These are phyloP conservation scores for Penicillium argentinense DNA, from an alignment of 495 filamentous ascomycete species.

Conservation along the genomic window DNA sequence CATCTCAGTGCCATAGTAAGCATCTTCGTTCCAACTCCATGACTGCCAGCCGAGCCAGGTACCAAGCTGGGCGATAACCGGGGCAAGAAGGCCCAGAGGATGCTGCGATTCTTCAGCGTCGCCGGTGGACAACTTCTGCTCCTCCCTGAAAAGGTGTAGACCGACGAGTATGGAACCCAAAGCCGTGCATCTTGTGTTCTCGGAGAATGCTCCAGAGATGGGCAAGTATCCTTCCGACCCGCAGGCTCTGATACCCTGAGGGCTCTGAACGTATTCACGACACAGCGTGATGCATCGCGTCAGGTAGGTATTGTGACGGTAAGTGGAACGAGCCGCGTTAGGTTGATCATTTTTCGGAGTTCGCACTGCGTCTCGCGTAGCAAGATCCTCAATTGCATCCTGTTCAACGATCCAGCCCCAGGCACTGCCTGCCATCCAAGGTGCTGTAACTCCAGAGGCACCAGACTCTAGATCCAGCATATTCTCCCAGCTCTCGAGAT, in stretches of 20 bases:
- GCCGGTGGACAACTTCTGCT: constrained; percentile 77
- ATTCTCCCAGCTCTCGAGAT: constrained; percentile 61
- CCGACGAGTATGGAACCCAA: constrained; percentile 70
- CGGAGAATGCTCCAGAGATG: constrained; percentile 53
- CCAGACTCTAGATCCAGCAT: constrained; percentile 58
- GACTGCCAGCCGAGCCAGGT: constrained; percentile 80
- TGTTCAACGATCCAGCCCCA: constrained; percentile 77
- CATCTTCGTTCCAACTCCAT: constrained; percentile 58
- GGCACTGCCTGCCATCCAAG: constrained; percentile 64
- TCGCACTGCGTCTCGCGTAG: constrained; percentile 18
- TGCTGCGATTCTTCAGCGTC: constrained; percentile 54
- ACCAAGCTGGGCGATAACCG: constrained; percentile 75
- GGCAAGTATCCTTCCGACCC: constrained; percentile 61
- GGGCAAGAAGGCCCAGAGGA: constrained; percentile 56
- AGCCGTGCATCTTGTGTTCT: constrained; percentile 55
- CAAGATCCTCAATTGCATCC: constrained; percentile 43
- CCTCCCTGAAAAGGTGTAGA: constrained; percentile 83
- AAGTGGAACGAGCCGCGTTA: constrained; percentile 41
- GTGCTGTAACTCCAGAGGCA: constrained; percentile 53
- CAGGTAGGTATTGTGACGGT: constrained; percentile 44
- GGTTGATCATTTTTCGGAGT: constrained; percentile 22
- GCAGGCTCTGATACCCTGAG: constrained; percentile 48
- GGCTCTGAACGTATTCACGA: constrained; percentile 59
- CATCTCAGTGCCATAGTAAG: constrained; percentile 71
- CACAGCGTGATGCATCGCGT: constrained; percentile 43